Evolutionary conservation across 2,329 filamentous ascomycete species (phyloP).

Genomic region (Alternaria hordeiaustralica): DNA sequence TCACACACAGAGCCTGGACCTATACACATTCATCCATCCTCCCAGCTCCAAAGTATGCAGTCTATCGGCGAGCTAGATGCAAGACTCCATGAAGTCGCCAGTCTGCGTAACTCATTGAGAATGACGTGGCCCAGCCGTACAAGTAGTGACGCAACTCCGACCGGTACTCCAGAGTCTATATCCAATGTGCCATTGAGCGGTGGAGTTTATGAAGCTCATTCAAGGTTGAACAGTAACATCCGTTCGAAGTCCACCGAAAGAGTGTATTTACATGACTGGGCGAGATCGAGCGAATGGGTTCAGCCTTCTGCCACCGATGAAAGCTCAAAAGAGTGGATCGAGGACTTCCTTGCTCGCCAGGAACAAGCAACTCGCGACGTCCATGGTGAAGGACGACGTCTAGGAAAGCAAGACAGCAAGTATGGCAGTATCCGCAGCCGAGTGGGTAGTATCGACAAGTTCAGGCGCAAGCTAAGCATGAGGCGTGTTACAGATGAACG

Average conservation of each 20-base stretch:
- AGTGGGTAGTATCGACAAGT: constrained; percentile 8
- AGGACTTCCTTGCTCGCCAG: constrained; percentile 11
- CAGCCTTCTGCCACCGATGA: not conserved
- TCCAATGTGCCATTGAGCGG: not conserved
- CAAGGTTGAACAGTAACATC: not conserved
- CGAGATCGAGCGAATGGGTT: constrained; percentile 7
- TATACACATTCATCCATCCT: constrained; percentile 10
- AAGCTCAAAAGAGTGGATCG: constrained; percentile 12
- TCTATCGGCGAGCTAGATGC: constrained; percentile 5
- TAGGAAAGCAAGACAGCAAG: constrained; percentile 1
- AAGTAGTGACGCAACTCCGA: not conserved
- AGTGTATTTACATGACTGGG: not conserved
- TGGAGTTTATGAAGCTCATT: constrained; percentile 2
- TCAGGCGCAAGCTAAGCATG: constrained; percentile 2
- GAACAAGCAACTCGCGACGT: constrained; percentile 8
- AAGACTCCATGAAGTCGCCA: not conserved
- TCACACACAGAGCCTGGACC: constrained; percentile 8
- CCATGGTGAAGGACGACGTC: not conserved
- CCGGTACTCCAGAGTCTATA: constrained; percentile 8
- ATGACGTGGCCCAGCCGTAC: not conserved
- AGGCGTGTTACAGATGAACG: not conserved
- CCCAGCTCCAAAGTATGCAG: constrained; percentile 16
- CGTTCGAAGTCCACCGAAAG: not conserved
- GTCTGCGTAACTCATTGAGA: not conserved
- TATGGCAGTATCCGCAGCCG: not conserved